Percentiles rank a stretch among this genome's conserved stretches.
phyloP scores from a whole-genome alignment of 2,329 filamentous ascomycete species.

The Claviceps purpurea region DNA sequence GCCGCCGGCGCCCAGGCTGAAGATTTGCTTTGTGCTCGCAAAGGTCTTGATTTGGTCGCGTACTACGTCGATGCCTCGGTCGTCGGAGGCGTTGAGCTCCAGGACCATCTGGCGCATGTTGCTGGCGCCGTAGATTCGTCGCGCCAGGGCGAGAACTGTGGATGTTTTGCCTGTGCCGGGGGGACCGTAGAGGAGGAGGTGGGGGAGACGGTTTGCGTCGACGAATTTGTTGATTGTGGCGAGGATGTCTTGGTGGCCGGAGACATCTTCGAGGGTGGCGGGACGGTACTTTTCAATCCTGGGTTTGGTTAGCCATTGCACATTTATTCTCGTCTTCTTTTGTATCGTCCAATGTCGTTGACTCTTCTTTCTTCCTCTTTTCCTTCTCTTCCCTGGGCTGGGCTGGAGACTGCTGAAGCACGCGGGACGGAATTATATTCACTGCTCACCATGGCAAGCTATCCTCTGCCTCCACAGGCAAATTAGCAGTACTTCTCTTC shows the following conservation, averaged over 20 bases:
- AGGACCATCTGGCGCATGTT: conserved; percentile 98
- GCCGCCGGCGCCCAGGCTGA: conserved; percentile 53
- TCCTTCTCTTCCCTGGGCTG: not conserved
- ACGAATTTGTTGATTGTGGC: conserved; percentile 97
- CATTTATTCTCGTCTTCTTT: not conserved
- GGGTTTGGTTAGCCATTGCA: not conserved
- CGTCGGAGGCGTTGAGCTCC: conserved; percentile 93
- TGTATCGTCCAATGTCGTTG: too few species aligned
- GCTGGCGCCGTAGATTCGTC: conserved; percentile 79
- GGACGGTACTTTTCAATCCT: conserved; percentile 98
- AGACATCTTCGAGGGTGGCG: conserved; percentile 78
- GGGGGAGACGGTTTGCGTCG: conserved; percentile 83
- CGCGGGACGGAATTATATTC: too few species aligned
- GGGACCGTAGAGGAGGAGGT: conserved; percentile 91
- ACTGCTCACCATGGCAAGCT: conserved; percentile 68
- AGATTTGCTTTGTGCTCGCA: conserved; percentile 95
- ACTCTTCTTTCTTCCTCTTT: not conserved
- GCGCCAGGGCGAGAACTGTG: conserved; percentile 82
- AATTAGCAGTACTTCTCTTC: conserved; percentile 82
- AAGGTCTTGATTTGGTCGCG: conserved; percentile 99
- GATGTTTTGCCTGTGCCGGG: conserved; percentile 97
- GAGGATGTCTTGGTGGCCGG: conserved; percentile 92
- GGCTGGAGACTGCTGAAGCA: too few species aligned
- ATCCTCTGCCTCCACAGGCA: conserved; percentile 89
- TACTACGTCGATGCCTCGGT: conserved; percentile 94